phyloP scores from a whole-genome alignment of 2,329 filamentous ascomycete species.

The Fusarium humuli region DNA sequence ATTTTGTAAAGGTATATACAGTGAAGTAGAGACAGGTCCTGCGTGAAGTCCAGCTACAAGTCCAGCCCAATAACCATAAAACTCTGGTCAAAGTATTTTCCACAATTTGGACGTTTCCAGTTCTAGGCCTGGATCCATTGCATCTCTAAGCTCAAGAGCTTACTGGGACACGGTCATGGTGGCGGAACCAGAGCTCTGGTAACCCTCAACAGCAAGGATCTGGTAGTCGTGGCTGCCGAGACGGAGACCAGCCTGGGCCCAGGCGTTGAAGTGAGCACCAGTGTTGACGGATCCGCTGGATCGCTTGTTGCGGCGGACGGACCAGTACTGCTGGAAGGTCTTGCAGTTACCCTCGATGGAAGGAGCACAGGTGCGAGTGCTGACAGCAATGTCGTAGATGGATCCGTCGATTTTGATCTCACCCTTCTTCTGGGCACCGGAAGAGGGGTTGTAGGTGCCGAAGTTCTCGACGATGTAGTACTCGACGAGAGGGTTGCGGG shows the following conservation, averaged over 20 bases:
- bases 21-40: conserved; percentile 10
- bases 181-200: conserved; percentile 61
- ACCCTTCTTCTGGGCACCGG: conserved; percentile 50
- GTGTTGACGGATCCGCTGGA: conserved; percentile 62
- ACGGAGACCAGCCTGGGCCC: conserved; percentile 60
- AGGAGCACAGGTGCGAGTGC: conserved; percentile 56
- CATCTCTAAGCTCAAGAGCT: background rate
- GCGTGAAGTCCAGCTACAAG: conserved; percentile 14
- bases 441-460: conserved; percentile 50
- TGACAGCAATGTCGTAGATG: conserved; percentile 54
- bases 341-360: conserved; percentile 59
- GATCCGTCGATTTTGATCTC: conserved; percentile 52
- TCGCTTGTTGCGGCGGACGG: conserved; percentile 62
- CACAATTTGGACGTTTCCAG: too few species aligned
- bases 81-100: background rate
- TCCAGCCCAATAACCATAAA: conserved; percentile 1
- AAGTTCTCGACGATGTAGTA: conserved; percentile 56
- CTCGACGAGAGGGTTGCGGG: conserved; percentile 52
- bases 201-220: conserved; percentile 67
- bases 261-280: conserved; percentile 65
- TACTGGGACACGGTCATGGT: conserved; percentile 57
- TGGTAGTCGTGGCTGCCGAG: conserved; percentile 64
- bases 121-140: background rate
- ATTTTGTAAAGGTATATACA: conserved; percentile 16
- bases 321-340: conserved; percentile 67